Evolutionary conservation across 441 rosid species (phyloP).

Genomic region (Bocquillonia castaneifolia): DNA sequence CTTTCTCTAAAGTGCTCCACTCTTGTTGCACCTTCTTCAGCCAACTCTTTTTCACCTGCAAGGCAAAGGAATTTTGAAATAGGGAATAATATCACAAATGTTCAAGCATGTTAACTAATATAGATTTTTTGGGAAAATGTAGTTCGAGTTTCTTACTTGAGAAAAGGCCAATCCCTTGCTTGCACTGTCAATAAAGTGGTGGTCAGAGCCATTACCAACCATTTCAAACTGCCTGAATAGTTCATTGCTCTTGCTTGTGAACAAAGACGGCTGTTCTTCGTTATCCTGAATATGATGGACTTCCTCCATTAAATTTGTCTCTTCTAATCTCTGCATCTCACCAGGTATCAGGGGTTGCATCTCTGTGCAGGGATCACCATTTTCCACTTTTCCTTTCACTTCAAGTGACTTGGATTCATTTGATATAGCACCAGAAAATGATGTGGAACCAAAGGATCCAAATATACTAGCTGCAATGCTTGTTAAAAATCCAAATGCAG

Average conservation of each 20-base stretch:
- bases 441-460: constrained; percentile 43
- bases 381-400: constrained; percentile 32
- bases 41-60: constrained; percentile 66
- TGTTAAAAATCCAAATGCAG: constrained; percentile 61
- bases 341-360: constrained; percentile 25
- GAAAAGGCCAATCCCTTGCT: constrained; percentile 38
- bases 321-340: constrained; percentile 27
- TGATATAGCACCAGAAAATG: constrained; percentile 33
- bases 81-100: neutral
- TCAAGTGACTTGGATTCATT: constrained; percentile 29
- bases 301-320: constrained; percentile 26
- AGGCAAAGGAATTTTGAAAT: constrained; percentile 11
- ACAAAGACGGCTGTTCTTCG: constrained; percentile 22
- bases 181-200: constrained; percentile 52
- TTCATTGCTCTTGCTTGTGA: constrained; percentile 23
- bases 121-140: constrained; percentile 1
- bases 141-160: constrained; percentile 49
- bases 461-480: constrained; percentile 54
- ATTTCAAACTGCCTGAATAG: constrained; percentile 66
- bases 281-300: constrained; percentile 28
- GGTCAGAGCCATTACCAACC: constrained; percentile 66
- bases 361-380: constrained; percentile 34
- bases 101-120: constrained; percentile 10
- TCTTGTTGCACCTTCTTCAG: constrained; percentile 83
- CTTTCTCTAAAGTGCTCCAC: constrained; percentile 68